phyloP scores from a whole-genome alignment of 208 protist genomes.

The Porcisia deanei region DNA sequence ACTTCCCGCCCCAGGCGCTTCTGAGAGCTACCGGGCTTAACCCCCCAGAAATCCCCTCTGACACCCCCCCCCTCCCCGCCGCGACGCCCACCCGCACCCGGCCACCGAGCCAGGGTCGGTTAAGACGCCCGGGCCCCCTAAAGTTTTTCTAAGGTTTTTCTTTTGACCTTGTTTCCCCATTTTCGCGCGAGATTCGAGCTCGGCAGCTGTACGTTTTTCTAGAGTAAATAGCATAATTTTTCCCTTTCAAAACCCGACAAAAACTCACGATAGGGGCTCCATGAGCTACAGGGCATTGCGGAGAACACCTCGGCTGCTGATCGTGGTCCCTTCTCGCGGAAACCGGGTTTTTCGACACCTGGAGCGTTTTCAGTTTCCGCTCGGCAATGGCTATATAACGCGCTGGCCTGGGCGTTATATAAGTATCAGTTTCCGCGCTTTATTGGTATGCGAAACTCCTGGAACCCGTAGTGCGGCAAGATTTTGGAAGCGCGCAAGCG shows the following conservation, averaged over 20 bases:
- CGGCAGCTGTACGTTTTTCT: too few relatives aligned
- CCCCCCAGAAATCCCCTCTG: neutral
- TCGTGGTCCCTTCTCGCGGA: neutral
- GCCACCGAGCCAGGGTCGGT: neutral
- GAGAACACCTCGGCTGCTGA: too few relatives aligned
- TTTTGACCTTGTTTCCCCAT: neutral
- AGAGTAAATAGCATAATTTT: too few relatives aligned
- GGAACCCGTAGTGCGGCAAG: neutral
- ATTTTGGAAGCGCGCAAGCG: conserved; percentile 5
- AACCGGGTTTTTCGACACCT: neutral
- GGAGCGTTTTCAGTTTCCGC: neutral
- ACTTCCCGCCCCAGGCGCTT: neutral
- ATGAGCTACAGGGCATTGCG: too few relatives aligned
- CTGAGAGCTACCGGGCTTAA: neutral
- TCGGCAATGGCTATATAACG: neutral
- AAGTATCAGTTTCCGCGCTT: conserved; percentile 16
- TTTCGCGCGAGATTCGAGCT: neutral
- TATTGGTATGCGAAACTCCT: conserved; percentile 26
- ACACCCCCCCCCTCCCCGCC: neutral
- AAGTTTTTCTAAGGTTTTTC: neutral
- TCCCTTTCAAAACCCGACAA: neutral
- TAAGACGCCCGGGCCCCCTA: neutral
- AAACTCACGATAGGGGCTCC: too few relatives aligned
- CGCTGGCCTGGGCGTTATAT: conserved; percentile 4
- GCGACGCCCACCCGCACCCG: neutral